Evolutionary conservation across 2,329 filamentous ascomycete species (phyloP), one percentile per base, ranked within the genome.

Genomic region (Penicillium hesseltinei): DNA sequence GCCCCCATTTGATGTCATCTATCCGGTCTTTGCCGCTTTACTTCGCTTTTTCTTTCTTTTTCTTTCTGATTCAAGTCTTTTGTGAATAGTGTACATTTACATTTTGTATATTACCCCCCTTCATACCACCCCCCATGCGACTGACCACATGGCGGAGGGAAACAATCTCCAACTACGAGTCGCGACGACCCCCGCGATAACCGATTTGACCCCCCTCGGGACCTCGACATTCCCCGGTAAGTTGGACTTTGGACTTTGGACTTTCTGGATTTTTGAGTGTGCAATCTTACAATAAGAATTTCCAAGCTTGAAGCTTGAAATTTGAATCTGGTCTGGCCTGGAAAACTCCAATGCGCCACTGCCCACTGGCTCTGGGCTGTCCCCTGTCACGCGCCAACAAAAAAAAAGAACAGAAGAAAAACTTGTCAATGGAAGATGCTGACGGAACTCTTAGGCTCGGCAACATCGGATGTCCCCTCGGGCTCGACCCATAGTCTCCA

Each of bases 111-210:
- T 45, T 33, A 42, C 13, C 13, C n/a, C 17, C n/a, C 21, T 51
- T 38, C 47, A 33, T 42, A 39, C 17, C 39, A 47, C 58, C 38
- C 60, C 57, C 53, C 61, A 72, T 72, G 69, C 60, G 60, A 66
- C 58, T 54, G 46, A 59, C 56, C 54, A 55, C 48, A 73, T 74
- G 71, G 66, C 67, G 66, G 70, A 72, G 69, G 70, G 61, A 66
- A 65, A 59, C 55, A 65, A 69, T 59, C 62, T 67, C 44, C 61
- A 50, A 56, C 63, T 66, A 48, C 65, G 64, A 56, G 66, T 66
- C 49, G 57, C 66, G 48, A 62, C 67, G 44, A 66, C 63, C 50
- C 50, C 50, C 62, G 61, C 65, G 56, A 60, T 62, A 44, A 23
- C 58, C 40, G 57, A 54, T 40, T 66, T 65, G 57, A 53, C 55